phyloP scores from a whole-genome alignment of 2,329 filamentous ascomycete genomes.

The Microdochium nivale region DNA sequence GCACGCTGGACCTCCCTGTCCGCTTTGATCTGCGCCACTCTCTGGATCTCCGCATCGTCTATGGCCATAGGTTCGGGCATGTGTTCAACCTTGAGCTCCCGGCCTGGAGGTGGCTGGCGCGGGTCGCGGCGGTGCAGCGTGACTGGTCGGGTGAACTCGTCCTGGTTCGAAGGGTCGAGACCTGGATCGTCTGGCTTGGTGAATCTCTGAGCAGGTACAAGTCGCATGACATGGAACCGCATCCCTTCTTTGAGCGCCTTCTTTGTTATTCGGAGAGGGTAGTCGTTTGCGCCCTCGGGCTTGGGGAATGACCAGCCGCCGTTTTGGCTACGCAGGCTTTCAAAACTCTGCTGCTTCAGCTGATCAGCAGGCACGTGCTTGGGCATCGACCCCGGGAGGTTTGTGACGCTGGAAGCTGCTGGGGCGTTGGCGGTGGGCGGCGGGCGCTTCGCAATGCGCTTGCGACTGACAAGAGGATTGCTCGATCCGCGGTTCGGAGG shows the following conservation, averaged over 20 bases:
- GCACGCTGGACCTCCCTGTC: conserved; percentile 82
- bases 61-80: conserved; percentile 30
- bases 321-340: conserved; percentile 34
- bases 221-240: conserved; percentile 80
- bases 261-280: conserved; percentile 77
- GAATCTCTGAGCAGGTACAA: conserved; percentile 47
- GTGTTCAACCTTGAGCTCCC: conserved; percentile 43
- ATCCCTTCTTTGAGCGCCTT: conserved; percentile 69
- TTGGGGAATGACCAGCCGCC: conserved; percentile 51
- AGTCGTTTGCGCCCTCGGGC: conserved; percentile 30
- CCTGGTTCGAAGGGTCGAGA: conserved; percentile 59
- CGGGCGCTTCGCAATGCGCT: conserved; percentile 35
- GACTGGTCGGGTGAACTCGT: conserved; percentile 80
- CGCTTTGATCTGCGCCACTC: conserved; percentile 60
- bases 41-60: conserved; percentile 52
- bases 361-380: conserved; percentile 10
- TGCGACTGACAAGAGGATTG: conserved; percentile 56
- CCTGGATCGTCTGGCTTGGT: conserved; percentile 42
- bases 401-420: not conserved
- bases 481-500: conserved; percentile 33
- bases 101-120: conserved; percentile 55
- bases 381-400: conserved; percentile 7
- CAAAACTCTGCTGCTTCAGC: conserved; percentile 23
- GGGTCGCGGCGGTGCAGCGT: conserved; percentile 85
- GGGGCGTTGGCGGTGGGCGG: conserved; percentile 16